Evolutionary conservation across 371 early-diverging fungal species (phyloP).

Genomic region (Syncephalastrum monosporum): DNA sequence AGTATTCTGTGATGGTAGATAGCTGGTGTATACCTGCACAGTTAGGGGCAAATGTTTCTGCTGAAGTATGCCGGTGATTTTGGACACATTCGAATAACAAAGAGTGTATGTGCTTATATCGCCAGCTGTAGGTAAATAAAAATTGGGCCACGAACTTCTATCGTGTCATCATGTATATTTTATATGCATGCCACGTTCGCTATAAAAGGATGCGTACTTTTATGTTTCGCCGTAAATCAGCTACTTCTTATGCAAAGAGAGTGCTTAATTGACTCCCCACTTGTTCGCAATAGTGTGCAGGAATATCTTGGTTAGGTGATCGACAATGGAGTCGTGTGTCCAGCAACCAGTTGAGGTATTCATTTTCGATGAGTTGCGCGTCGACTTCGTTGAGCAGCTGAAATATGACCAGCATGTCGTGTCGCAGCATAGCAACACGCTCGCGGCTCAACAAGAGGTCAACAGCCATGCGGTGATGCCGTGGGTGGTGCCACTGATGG

Average conservation of each 20-base stretch:
- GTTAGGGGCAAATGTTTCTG: too few relatives aligned
- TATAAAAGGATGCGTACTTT: too few relatives aligned
- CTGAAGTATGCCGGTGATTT: too few relatives aligned
- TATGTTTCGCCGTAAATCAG: too few relatives aligned
- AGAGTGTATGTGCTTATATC: too few relatives aligned
- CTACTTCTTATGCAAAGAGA: slow-evolving; percentile 3
- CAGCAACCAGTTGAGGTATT: slow-evolving; percentile 63
- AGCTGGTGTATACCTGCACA: too few relatives aligned
- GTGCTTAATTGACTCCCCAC: slow-evolving; percentile 3
- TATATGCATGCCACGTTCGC: too few relatives aligned
- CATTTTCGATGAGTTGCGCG: slow-evolving; percentile 51
- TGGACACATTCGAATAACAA: too few relatives aligned
- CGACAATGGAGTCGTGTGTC: slow-evolving; percentile 48
- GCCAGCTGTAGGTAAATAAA: too few relatives aligned
- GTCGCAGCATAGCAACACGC: slow-evolving; percentile 55
- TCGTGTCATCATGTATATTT: too few relatives aligned
- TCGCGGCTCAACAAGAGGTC: slow-evolving; percentile 55
- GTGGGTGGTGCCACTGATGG: slow-evolving; percentile 34
- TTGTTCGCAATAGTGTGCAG: slow-evolving; percentile 4
- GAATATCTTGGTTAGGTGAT: slow-evolving; percentile 9
- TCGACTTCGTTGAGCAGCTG: slow-evolving; percentile 57
- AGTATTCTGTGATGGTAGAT: too few relatives aligned
- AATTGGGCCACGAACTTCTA: too few relatives aligned
- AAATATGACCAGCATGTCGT: slow-evolving; percentile 57
- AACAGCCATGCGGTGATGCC: slow-evolving; percentile 51